Evolutionary conservation across 148 eudicot species (phyloP), one percentile per base, ranked within the genome.

Genomic region (Amaranthus cruentus): DNA sequence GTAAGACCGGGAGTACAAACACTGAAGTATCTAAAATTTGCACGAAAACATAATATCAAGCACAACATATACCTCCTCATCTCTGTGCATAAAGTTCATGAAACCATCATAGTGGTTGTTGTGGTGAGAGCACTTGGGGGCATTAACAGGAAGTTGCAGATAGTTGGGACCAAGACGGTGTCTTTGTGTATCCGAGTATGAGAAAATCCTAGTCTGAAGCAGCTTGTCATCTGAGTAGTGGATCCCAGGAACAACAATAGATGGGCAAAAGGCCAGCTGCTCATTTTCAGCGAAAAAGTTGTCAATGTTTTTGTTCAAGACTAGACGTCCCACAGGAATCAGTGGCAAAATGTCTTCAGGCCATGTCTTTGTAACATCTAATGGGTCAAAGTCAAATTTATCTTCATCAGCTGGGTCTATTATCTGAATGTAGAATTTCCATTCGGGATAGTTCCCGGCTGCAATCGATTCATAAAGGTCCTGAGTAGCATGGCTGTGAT

Each of bases 71-170:
- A 90, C 98, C 97, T 93, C 98, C 85, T 93, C 98, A 87, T 93
- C 92, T 81, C 98, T 85, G 83, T 91, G 97, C 98, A 93, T 88
- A 70, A 93, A 91, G 83, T 93, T 93, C 97, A 93, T 93, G 79
- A 81, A 81, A 21, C 98, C 98, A 0, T 93, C 98, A 80, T 88
- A 85, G 77, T 93, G 98, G 86, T 93, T 91, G 85, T 93, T 93
- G 84, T 91, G 97, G 78, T 93, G 95, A 72, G 95, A 83, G 73
- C 83, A 81, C 83, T 93, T 93, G 62, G 98, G 98, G 14, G 98
- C 92, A 84, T 93, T 93, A 63, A 73, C 95, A 2, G 98, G 98
- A 72, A 93, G 91, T 81, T 88, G 95, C 79, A 91, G 82, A 80
- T 91, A 91, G 83, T 93, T 93, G 62, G 97, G 97, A 46, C 98